Evolutionary conservation across 179 eudicot genomes (phyloP).

Genomic region (Sideroxylon spinosum): DNA sequence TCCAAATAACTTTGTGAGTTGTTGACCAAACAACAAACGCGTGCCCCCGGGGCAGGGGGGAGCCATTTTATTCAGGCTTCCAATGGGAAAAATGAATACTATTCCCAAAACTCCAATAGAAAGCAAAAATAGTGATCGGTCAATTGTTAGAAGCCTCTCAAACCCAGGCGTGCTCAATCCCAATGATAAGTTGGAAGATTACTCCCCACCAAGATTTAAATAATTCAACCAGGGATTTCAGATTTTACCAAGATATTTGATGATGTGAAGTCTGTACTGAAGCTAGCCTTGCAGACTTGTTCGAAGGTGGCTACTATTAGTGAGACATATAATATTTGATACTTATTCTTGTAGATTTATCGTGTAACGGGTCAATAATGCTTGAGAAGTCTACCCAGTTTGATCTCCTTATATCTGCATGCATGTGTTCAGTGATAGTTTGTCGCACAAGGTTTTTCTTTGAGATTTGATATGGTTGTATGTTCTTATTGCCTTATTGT

Average conservation of each 20-base stretch:
- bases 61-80: no score
- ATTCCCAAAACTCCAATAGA: no score
- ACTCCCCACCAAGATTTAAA: background rate
- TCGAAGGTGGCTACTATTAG: background rate
- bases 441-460: background rate
- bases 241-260: background rate
- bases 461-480: background rate
- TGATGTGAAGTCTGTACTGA: background rate
- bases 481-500: conserved; percentile 8
- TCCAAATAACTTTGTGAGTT: no score
- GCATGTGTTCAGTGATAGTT: background rate
- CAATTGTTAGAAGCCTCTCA: no score
- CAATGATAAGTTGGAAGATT: background rate
- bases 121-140: no score
- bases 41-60: no score
- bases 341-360: background rate
- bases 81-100: no score
- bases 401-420: background rate
- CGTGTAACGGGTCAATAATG: background rate
- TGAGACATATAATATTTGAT: background rate
- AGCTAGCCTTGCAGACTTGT: background rate
- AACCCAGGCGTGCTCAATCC: no score
- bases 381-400: background rate
- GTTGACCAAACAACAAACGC: no score
- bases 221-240: background rate